Evolutionary conservation across 179 eudicot genomes (phyloP).

Genomic region (Nepenthes alata): DNA sequence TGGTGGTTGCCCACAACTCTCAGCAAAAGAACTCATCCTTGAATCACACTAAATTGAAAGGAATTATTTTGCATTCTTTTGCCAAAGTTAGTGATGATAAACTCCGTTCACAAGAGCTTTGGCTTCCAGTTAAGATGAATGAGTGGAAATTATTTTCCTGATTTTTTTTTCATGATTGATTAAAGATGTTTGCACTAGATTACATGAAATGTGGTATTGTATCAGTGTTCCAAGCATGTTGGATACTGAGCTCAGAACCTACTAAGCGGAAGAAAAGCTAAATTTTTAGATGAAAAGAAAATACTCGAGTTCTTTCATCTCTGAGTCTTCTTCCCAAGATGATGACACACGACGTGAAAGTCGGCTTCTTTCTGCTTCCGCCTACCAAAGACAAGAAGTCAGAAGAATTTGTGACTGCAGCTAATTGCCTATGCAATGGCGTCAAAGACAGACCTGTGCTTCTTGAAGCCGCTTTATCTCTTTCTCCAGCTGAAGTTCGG

Average conservation of each 20-base stretch:
- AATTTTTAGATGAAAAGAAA: constrained; percentile 9
- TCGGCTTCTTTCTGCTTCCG: constrained; percentile 84
- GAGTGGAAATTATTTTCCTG: too few species aligned
- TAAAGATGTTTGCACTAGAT: too few species aligned
- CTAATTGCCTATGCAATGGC: constrained; percentile 1
- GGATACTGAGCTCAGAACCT: neutral
- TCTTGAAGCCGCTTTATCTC: constrained; percentile 86
- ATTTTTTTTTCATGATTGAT: too few species aligned
- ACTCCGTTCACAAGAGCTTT: too few species aligned
- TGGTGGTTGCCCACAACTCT: too few species aligned
- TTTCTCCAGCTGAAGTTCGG: constrained; percentile 92
- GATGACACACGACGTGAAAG: constrained; percentile 74
- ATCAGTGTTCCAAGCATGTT: neutral
- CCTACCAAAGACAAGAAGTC: constrained; percentile 25
- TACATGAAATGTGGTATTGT: neutral
- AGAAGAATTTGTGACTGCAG: neutral
- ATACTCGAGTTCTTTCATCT: constrained; percentile 93
- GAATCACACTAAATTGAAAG: too few species aligned
- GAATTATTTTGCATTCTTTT: too few species aligned
- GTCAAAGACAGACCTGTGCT: constrained; percentile 47
- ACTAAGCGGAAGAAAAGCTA: neutral
- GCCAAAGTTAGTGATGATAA: too few species aligned
- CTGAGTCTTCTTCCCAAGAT: constrained; percentile 87
- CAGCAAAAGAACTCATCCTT: too few species aligned
- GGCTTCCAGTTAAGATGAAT: too few species aligned